These are phyloP conservation scores for Hygrophorus russula DNA, from an alignment of 768 basidiomycete species.

Conservation along the genomic window DNA sequence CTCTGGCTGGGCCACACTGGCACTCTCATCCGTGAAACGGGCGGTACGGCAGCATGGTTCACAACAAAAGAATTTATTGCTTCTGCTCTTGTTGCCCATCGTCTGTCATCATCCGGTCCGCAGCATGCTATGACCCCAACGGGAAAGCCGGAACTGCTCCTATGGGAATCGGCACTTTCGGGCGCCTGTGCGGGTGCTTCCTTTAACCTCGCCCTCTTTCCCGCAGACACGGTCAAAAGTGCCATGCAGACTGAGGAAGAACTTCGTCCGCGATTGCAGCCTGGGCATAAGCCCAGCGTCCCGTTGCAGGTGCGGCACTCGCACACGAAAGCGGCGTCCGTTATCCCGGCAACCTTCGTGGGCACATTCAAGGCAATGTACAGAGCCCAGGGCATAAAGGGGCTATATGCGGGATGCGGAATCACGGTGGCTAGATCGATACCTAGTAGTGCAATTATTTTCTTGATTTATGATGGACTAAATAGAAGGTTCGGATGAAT, in stretches of 20 bases:
- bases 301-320: too few relatives aligned
- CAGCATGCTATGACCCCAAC: slow-evolving; percentile 5
- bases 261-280: slow-evolving; percentile 33
- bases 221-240: slow-evolving; percentile 85
- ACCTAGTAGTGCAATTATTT: slow-evolving; percentile 83
- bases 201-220: slow-evolving; percentile 78
- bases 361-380: slow-evolving; percentile 63
- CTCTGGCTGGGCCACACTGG: slow-evolving; percentile 84
- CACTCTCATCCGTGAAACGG: slow-evolving; percentile 80
- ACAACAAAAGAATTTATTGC: slow-evolving; percentile 71
- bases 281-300: neutral
- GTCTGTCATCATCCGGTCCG: slow-evolving; percentile 14
- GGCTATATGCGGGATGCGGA: slow-evolving; percentile 83
- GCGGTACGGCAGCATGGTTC: slow-evolving; percentile 84
- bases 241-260: slow-evolving; percentile 87
- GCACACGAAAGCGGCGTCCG: neutral
- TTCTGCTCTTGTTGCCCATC: slow-evolving; percentile 43
- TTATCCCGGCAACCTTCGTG: slow-evolving; percentile 38
- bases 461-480: slow-evolving; percentile 78
- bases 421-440: slow-evolving; percentile 75
- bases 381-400: slow-evolving; percentile 56
- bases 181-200: slow-evolving; percentile 73
- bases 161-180: slow-evolving; percentile 70
- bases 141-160: slow-evolving; percentile 23
- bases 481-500: slow-evolving; percentile 25